Evolutionary conservation across 257 asterid species (phyloP), one percentile per base, ranked within the genome.

Genomic region (Ligustrum vulgare): DNA sequence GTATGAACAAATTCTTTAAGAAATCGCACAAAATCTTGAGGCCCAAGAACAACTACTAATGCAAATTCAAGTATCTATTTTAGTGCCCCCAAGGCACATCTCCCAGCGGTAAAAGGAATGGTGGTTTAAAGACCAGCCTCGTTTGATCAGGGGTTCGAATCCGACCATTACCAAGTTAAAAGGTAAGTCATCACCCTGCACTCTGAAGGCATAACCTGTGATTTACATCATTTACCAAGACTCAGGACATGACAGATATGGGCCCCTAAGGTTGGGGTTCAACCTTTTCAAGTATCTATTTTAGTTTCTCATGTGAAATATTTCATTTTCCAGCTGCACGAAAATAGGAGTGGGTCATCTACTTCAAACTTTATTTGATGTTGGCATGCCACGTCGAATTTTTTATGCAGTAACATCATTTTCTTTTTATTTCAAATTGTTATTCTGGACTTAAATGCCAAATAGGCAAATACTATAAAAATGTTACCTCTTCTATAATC

Each of bases 21-120:
- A 93, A 77, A 95, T 93, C 80, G 80, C 91, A 41, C 87, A 90
- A 82, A 95, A 95, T 74, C 87, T 95, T 8, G 89, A 86, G 76
- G 91, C 93, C 3, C 99, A 95, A 77, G 97, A 91, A 43, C 97
- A 93, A 69, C 83, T 91, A 63, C 81, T 95, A 85, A 79, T 91
- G 91, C 93, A 89, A 66, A 89, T 95, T 78, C 96, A 95, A 98
- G 99, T n/a, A n/a, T n/a, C n/a, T n/a, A n/a, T n/a, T n/a, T n/a
- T n/a, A n/a, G n/a, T n/a, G n/a, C n/a, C n/a, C n/a, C n/a, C n/a
- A n/a, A n/a, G n/a, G n/a, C n/a, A n/a, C n/a, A n/a, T n/a, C n/a
- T n/a, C n/a, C n/a, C n/a, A n/a, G n/a, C n/a, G n/a, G n/a, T n/a
- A n/a, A n/a, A n/a, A n/a, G n/a, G n/a, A n/a, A n/a, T n/a, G n/a